Base-by-base conservation (phyloP, 2,329 filamentous ascomycete genomes). In the Truncatella angustata region DNA sequence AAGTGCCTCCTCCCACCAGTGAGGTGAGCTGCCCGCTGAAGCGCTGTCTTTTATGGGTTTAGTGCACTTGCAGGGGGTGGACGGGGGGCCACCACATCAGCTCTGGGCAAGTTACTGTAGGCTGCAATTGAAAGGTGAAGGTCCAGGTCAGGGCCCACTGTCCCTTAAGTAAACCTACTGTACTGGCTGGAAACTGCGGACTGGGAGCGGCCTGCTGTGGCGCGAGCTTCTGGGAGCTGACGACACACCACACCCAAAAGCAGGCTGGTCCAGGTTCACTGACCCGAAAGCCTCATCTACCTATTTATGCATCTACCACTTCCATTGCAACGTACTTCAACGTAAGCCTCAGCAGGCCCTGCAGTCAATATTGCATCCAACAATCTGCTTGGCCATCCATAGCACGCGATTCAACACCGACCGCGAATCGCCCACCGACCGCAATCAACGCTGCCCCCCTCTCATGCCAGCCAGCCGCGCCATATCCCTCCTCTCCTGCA, bases 31-130 rank as follows among this genome's bases (percentile, higher is more conserved):
- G n/a, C n/a, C n/a, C 36, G 36, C 36, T 20, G 11, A 26, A 20
- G 11, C 14, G 32, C 14, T 49, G 32, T 23, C 37, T 49, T 23
- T 20, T 49, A 37, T 36, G n/a, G 60, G 63, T 32, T 54, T 66
- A 66, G 63, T 51, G 49, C 40, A 18, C 16, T 46, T 7, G 23
- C 40, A 44, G 40, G 40, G 40, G 6, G 20, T 24, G 23, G 20
- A 28, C 40, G 21, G 21, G 5, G n/a, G 24, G 40, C 24, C 20
- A 40, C 36, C n/a, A n/a, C n/a, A n/a, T n/a, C n/a, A n/a, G n/a
- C n/a, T n/a, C n/a, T n/a, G n/a, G n/a, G n/a, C n/a, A n/a, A n/a
- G n/a, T n/a, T n/a, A n/a, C n/a, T n/a, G n/a, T n/a, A n/a, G n/a
- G n/a, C n/a, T n/a, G n/a, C n/a, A n/a, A n/a, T n/a, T n/a, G n/a